A percentile compares a stretch with the other conserved stretches of the same genome.
These are phyloP conservation scores for Clitoria ternatea DNA, from an alignment of 306 rosid species.

Conservation along the genomic window DNA sequence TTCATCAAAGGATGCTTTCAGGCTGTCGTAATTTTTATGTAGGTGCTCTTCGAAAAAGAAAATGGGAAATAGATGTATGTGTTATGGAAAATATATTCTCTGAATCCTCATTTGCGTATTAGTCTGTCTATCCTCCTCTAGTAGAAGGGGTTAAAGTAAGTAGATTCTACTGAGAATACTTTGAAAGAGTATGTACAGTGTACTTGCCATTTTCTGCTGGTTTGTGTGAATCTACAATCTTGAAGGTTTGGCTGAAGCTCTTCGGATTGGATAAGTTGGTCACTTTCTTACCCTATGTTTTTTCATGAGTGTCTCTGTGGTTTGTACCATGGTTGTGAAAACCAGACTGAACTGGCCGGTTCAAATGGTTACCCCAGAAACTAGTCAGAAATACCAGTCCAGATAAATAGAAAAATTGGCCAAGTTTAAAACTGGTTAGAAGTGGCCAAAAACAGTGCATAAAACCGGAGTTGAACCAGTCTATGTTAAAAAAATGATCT, in stretches of 20 bases:
- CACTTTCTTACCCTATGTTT: neutral
- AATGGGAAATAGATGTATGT: neutral
- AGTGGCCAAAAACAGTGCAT: too few relatives aligned
- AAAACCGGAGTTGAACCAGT: too few relatives aligned
- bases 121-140: neutral
- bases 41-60: neutral
- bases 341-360: too few relatives aligned
- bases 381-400: too few relatives aligned
- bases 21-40: neutral
- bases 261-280: neutral
- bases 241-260: neutral
- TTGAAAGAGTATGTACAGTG: neutral
- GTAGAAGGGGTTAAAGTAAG: neutral
- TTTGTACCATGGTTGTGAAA: too few relatives aligned
- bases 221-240: neutral
- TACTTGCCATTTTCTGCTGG: neutral
- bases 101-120: neutral
- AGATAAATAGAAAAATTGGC: too few relatives aligned
- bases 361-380: too few relatives aligned
- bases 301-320: too few relatives aligned
- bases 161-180: neutral
- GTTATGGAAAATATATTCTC: neutral
- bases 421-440: too few relatives aligned
- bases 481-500: too few relatives aligned
- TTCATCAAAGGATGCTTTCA: neutral